Conservation (phyloP, 2,329 filamentous ascomycete species). For the Phaeophleospora eucalypticola region DNA sequence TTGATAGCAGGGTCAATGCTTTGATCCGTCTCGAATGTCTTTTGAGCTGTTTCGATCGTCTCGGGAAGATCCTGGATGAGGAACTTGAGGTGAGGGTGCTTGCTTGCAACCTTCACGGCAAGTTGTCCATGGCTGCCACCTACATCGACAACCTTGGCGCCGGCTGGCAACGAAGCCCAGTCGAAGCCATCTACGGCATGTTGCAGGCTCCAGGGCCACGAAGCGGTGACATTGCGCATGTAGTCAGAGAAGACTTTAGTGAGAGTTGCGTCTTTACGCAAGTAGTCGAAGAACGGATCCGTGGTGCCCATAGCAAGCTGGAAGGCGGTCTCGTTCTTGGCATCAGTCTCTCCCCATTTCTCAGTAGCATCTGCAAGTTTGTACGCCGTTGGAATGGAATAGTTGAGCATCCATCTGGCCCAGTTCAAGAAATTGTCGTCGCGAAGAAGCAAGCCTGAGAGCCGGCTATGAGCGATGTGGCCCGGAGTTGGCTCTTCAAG, state of each 20-base stretch:
- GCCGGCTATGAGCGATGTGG: not conserved
- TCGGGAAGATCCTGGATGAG: constrained; percentile 6
- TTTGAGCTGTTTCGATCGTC: not conserved
- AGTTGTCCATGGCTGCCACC: constrained; percentile 1
- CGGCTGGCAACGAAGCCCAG: constrained; percentile 1
- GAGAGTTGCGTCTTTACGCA: not conserved
- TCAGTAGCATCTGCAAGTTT: not conserved
- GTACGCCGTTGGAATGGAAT: not conserved
- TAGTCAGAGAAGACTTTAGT: not conserved
- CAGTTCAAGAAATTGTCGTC: not conserved
- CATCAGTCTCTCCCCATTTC: not conserved
- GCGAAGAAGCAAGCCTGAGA: not conserved
- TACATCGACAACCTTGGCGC: constrained; percentile 6
- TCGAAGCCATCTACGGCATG: constrained; percentile 3
- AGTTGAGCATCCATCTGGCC: not conserved
- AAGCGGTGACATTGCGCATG: not conserved
- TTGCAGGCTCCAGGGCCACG: not conserved
- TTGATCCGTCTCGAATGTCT: not conserved
- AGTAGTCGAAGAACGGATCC: constrained; percentile 1
- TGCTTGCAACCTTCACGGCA: not conserved
- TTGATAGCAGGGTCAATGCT: not conserved
- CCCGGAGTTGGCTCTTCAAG: not conserved
- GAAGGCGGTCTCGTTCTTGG: not conserved
- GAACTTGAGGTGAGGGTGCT: constrained; percentile 1
- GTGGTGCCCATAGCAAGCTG: not conserved